A percentile compares a stretch with the other conserved stretches of the same genome.
Evolutionary conservation across 108 stramenopile species (phyloP).

Genomic region (Mediolabrus comicus): DNA sequence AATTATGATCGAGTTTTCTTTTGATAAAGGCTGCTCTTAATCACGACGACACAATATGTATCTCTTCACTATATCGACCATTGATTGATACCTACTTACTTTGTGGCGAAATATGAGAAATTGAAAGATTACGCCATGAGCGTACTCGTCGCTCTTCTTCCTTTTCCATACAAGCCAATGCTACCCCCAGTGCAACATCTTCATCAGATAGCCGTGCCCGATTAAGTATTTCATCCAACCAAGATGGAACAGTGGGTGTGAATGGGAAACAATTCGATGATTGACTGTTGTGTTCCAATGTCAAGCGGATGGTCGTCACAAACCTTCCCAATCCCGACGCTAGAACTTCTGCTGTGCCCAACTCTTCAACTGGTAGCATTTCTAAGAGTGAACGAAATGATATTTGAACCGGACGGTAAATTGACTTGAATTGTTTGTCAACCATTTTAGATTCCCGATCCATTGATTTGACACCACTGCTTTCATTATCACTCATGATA

Average conservation of each 20-base stretch:
- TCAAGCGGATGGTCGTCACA: conserved; percentile 17
- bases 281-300: background rate
- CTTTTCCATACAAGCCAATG: conserved; percentile 33
- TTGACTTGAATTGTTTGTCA: conserved; percentile 1
- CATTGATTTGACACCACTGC: background rate
- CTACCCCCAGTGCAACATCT: conserved; percentile 22
- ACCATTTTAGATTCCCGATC: background rate
- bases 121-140: conserved; percentile 1
- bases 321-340: conserved; percentile 32
- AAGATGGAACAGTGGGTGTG: conserved; percentile 13
- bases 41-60: too few species aligned
- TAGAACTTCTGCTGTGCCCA: conserved; percentile 23
- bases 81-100: too few species aligned
- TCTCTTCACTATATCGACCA: too few species aligned
- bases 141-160: conserved; percentile 40
- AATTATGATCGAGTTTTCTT: too few species aligned
- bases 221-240: conserved; percentile 35
- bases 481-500: background rate
- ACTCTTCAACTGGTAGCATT: conserved; percentile 29
- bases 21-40: too few species aligned
- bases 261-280: conserved; percentile 12
- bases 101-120: background rate
- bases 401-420: conserved; percentile 41
- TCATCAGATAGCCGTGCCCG: conserved; percentile 28
- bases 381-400: conserved; percentile 35